Evolutionary conservation across 257 asterid species (phyloP), one percentile per base, ranked within the genome.

Genomic region (Jasminum sambac): DNA sequence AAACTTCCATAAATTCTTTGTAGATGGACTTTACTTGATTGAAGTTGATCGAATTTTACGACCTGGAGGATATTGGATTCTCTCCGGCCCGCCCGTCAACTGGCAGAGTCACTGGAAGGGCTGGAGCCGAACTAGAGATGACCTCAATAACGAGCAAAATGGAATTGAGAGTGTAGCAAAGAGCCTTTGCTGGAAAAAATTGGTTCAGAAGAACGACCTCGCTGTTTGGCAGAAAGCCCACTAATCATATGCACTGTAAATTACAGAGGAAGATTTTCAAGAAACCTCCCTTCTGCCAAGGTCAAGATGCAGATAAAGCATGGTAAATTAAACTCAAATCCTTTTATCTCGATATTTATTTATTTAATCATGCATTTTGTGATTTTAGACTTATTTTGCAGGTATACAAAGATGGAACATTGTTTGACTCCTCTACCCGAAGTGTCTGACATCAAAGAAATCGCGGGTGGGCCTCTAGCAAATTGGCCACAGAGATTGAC

Each of bases 61-160:
- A 1, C 98, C 99, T 8, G 99, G 97, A 8, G 98, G 99, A 36
- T 87, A 87, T 41, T 95, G 99, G 99, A 76, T 95, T 72, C 91
- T 95, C 11, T 95, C 99, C 0, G 99, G 99, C 5, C 98, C 99
- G 1, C 99, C 99, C 0, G 77, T 95, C 38, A 95, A 95, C 80
- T 95, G 96, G 98, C 76, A 83, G 79, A 80, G 5, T 39, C 90
- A 83, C 72, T 91, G 89, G 90, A 85, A 76, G 78, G 99, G 99
- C 8, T 94, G 98, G 99, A 78, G 86, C 37, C 75, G 98, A 73
- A 91, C 84, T 2, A 71, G 38, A 0, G 84, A 77, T 1, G 96
- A 88, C 59, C 69, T 95, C 43, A 84, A 81, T 24, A 71, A 74
- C 1, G 99, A 95, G 79, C 97, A 91, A 52, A 80, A 78, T 46